phyloP scores from a whole-genome alignment of 495 filamentous ascomycete species.

The Neurospora sp. region DNA sequence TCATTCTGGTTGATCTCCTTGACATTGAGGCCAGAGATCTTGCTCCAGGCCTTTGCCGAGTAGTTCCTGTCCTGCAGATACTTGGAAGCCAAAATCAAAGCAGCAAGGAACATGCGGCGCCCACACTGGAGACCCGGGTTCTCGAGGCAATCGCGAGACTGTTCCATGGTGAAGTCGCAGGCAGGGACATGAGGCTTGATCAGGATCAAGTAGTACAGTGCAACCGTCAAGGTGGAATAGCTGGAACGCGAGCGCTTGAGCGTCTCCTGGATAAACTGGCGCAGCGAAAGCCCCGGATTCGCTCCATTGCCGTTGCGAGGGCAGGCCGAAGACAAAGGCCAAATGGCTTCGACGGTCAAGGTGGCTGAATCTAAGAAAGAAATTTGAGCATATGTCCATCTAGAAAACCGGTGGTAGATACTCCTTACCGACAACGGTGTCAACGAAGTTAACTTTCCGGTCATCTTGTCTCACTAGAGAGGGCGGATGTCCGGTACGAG shows the following conservation, averaged over 20 bases:
- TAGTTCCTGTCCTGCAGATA: constrained; percentile 97
- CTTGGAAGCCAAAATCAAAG: constrained; percentile 88
- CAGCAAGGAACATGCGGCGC: constrained; percentile 92
- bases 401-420: constrained; percentile 4
- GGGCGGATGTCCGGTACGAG: constrained; percentile 61
- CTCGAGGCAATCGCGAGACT: constrained; percentile 60
- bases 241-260: constrained; percentile 88
- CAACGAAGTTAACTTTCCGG: constrained; percentile 91
- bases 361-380: constrained; percentile 76
- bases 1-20: constrained; percentile 94
- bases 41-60: constrained; percentile 33
- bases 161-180: constrained; percentile 76
- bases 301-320: constrained; percentile 45
- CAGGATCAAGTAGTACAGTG: constrained; percentile 89
- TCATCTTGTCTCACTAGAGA: constrained; percentile 81
- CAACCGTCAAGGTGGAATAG: constrained; percentile 94
- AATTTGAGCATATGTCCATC: constrained; percentile 19
- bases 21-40: constrained; percentile 26
- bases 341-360: constrained; percentile 94
- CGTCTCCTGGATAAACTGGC: constrained; percentile 95
- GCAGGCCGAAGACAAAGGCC: constrained; percentile 66
- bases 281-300: constrained; percentile 74
- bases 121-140: constrained; percentile 88
- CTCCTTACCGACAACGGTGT: constrained; percentile 93
- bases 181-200: constrained; percentile 85